These are phyloP conservation scores for Alternaria sp. DNA, from an alignment of 2,329 filamentous ascomycete genomes.

Conservation along the genomic window DNA sequence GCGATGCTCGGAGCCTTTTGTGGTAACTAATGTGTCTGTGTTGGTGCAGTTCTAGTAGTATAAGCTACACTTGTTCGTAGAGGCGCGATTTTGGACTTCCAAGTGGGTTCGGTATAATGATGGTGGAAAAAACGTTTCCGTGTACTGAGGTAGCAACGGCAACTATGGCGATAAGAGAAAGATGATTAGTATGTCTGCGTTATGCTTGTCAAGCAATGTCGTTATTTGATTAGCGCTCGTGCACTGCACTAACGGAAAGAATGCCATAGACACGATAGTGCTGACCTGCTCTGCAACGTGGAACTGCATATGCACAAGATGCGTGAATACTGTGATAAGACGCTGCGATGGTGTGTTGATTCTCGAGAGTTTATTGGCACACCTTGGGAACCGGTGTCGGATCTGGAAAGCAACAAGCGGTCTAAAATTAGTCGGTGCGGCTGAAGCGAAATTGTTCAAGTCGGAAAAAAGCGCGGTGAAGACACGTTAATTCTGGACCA, in stretches of 20 bases:
- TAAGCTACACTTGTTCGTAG: background rate
- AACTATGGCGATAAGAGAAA: background rate
- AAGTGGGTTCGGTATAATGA: background rate
- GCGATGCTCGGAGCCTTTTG: background rate
- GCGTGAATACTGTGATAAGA: background rate
- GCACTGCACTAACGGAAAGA: background rate
- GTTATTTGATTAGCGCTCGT: background rate
- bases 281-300: background rate
- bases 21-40: background rate
- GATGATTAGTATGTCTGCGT: background rate
- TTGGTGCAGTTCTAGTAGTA: background rate
- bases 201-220: background rate
- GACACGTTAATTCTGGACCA: background rate
- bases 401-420: background rate
- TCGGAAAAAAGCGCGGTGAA: background rate
- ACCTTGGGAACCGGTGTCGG: background rate
- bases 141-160: background rate
- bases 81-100: background rate
- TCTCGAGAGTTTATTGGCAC: background rate
- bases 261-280: background rate
- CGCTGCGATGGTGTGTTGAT: background rate
- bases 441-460: background rate
- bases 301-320: background rate
- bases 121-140: background rate
- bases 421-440: conserved; percentile 1